phyloP scores from a whole-genome alignment of 2,329 filamentous ascomycete species.

The Mycosphaerella sp. region DNA sequence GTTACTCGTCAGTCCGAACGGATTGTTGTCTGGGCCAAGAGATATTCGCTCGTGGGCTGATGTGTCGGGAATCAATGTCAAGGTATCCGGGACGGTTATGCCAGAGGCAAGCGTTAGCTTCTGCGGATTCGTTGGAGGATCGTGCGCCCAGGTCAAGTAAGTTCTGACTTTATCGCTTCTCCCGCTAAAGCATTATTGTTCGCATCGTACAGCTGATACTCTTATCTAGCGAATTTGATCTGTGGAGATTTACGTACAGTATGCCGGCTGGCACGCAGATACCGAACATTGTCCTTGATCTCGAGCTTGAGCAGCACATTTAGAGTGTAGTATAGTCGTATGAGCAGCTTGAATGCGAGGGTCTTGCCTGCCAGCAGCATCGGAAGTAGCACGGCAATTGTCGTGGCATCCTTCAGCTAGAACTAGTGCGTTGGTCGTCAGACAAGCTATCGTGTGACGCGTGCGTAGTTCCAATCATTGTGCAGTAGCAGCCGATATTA shows the following conservation, averaged over 20 bases:
- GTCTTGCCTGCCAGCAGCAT: neutral
- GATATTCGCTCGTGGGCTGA: constrained; percentile 16
- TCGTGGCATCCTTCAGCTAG: neutral
- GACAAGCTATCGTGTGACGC: no score
- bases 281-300: constrained; percentile 16
- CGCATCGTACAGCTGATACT: neutral
- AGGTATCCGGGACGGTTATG: constrained; percentile 12
- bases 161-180: constrained; percentile 1
- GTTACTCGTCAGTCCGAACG: constrained; percentile 17
- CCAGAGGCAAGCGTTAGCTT: constrained; percentile 12
- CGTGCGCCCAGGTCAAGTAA: constrained; percentile 19
- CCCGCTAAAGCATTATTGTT: neutral
- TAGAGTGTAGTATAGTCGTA: neutral
- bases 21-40: constrained; percentile 12
- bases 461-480: no score
- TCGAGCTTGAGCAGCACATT: constrained; percentile 8
- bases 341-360: no score
- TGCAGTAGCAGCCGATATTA: no score
- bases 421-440: no score
- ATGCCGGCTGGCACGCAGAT: constrained; percentile 15
- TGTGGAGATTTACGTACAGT: constrained; percentile 20
- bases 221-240: constrained; percentile 16
- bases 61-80: constrained; percentile 10
- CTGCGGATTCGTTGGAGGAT: constrained; percentile 16
- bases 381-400: neutral